Base-by-base conservation (phyloP, 208 protist species). In the Crithidia sp. region DNA sequence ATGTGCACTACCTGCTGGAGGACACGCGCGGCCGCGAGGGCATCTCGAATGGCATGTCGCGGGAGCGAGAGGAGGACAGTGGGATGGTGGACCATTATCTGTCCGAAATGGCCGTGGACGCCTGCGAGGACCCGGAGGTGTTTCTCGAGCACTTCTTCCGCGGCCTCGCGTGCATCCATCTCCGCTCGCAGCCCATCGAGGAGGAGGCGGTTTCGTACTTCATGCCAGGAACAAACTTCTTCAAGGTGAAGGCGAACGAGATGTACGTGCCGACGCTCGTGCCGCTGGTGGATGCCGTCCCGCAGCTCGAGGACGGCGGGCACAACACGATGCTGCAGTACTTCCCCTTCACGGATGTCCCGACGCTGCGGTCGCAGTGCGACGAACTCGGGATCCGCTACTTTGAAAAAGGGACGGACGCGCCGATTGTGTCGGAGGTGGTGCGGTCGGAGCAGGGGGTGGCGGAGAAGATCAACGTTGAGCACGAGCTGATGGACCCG, bases 251-350 rank as follows among this genome's bases (percentile, higher is more conserved):
- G 75, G 80, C 76, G 67, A 69, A 64, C 14, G 88, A 96, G 45
- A 96, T 96, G 89, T 86, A 84, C 71, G 89, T 93, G 54, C 92
- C 92, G 40, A 95, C 92, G 5, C 85, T 96, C 8, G 90, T 96
- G 66, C 92, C 89, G 0, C 88, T 96, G 37, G 81, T 95, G 7
- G 92, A 96, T 67, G 76, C 82, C 8, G 82, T 95, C 13, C 86
- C 90, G 14, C 92, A 96, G 78, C 73, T 85, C 36, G 88, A 95
- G 77, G 87, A 96, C 56, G 88, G 77, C 13, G 54, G 54, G 9
- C 92, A 96, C 81, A 96, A 94, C 81, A 90, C 82, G 14, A 61
- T 93, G 14, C 78, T 96, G 2, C 65, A 94, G 68, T 96, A 85
- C 75, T 93, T 91, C 68, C 86, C 92, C 19, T 90, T 77, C 70